Base-by-base conservation (phyloP, 495 filamentous ascomycete genomes). In the Amniculicola lignicola region DNA sequence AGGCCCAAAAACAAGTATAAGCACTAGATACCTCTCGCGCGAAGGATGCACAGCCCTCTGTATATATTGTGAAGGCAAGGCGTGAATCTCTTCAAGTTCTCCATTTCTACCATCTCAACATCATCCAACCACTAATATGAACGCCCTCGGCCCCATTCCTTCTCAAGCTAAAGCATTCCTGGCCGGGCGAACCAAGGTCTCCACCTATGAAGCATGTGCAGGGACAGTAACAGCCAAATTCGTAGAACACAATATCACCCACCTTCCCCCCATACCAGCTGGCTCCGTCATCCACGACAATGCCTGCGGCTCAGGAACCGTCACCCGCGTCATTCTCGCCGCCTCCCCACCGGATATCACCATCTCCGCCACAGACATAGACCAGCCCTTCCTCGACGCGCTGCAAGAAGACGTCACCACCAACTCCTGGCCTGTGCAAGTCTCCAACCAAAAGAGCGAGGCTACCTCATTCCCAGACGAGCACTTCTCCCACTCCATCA, bases 401-500 rank as follows among this genome's bases (percentile, higher is more conserved):
- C 41, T 44, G 4, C 31, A 49, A 2, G 49, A 28, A 2, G 43
- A 55, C 39, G 64, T 64, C 45, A 19, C 24, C 3, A 39, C 52
- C 0, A 51, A 57, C 37, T 44, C 15, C 29, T 70, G 47, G 54
- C 67, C 60, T 9, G 11, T 62, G 25, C 19, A 39, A 18, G 35
- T 45, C 28, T 24, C 37, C 4, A 51, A 43, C 39, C 28, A 45
- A 40, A 27, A 27, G 11, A 29, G 38, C 10, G 53, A 62, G 23
- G 16, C 36, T 0, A 22, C 57, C 4, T 38, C 39, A 1, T 67
- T 67, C 42, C 24, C 43, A 21, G 61, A 67, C 39, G 43, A 63
- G 6, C 47, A 53, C 46, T 72, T 74, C 62, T 70, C 69, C n/a
- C 68, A 72, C 65, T 67, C 62, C 38, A 70, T 72, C 54, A 62